Base-by-base conservation (phyloP, 2,329 filamentous ascomycete genomes). In the Penicillium sp. region DNA sequence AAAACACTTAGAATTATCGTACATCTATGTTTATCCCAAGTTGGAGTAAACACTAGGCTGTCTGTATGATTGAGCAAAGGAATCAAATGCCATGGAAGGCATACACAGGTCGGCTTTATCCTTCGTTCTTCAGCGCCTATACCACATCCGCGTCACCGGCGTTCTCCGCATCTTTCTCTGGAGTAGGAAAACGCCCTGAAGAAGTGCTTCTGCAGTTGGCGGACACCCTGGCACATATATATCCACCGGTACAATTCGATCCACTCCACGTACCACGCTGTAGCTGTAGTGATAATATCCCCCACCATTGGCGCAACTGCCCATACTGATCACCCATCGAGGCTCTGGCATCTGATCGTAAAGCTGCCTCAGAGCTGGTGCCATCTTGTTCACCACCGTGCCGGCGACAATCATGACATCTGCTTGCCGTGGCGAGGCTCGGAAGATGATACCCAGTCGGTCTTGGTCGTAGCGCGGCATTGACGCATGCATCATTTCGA, bases 301-400 rank as follows among this genome's bases (percentile, higher is more conserved):
- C 54, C 88, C 88, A 43, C 88, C 88, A 71, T 91, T 91, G 53
- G 88, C 88, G 70, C 88, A 92, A 64, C 83, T 88, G 11, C 88
- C 88, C 88, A 92, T 92, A 61, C 83, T 88, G 64, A 87, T 80
- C 18, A 92, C 89, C 89, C 89, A 95, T 66, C 87, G 80, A 14
- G 89, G 89, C 28, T 95, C 89, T 27, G 89, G 89, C 89, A 95
- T 95, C 77, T 95, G 90, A 72, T 95, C 90, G 75, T 95, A 95
- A 54, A 95, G 86, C 74, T 93, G 88, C 71, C 90, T 80, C 66
- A 95, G 76, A 29, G 90, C 90, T 2, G 90, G 89, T 1, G 89
- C 89, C 90, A 95, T 95, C 78, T 95, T 95, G 79, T 95, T 95
- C 61, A 89, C 95, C 54, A 95, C 80, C 27, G 90, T 95, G 52